Evolutionary conservation across 352 stramenopile species (phyloP).

Genomic region (Globisporangium irregulare): DNA sequence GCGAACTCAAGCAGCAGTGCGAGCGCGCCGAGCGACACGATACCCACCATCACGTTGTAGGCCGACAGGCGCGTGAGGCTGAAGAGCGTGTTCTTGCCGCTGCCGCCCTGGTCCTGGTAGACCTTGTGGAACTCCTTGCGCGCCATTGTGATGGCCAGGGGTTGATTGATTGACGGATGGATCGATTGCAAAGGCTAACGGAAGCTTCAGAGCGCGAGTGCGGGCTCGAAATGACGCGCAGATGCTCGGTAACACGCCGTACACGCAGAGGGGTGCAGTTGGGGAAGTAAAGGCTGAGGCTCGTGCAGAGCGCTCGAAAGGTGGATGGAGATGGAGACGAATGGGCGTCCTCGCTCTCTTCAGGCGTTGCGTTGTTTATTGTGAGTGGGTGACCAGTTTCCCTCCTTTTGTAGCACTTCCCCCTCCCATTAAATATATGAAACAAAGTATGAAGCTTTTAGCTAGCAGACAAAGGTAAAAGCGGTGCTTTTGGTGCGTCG

Average conservation of each 20-base stretch:
- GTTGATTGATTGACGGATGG: neutral
- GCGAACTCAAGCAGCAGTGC: slow-evolving; percentile 15
- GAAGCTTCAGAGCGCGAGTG: neutral
- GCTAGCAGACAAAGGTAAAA: neutral
- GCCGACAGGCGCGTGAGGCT: slow-evolving; percentile 10
- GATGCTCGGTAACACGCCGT: neutral
- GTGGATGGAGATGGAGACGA: neutral
- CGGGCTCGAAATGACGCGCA: slow-evolving; percentile 1
- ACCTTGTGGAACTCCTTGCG: slow-evolving; percentile 21
- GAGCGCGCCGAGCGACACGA: slow-evolving; percentile 16
- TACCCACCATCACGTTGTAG: slow-evolving; percentile 11
- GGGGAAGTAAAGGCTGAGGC: neutral
- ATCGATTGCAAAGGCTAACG: neutral
- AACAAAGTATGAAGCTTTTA: neutral
- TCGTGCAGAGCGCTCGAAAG: neutral
- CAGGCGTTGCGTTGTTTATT: neutral
- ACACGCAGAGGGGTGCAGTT: neutral
- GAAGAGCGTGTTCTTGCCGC: neutral
- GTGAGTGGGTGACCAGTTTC: neutral
- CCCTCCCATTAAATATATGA: neutral
- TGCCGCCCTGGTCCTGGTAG: slow-evolving; percentile 8
- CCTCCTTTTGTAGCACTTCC: neutral
- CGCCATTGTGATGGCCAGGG: slow-evolving; percentile 1
- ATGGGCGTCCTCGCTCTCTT: neutral
- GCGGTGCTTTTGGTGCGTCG: neutral